Base-by-base conservation (phyloP, 129 eudicot species). In the Deinandra increscens region DNA sequence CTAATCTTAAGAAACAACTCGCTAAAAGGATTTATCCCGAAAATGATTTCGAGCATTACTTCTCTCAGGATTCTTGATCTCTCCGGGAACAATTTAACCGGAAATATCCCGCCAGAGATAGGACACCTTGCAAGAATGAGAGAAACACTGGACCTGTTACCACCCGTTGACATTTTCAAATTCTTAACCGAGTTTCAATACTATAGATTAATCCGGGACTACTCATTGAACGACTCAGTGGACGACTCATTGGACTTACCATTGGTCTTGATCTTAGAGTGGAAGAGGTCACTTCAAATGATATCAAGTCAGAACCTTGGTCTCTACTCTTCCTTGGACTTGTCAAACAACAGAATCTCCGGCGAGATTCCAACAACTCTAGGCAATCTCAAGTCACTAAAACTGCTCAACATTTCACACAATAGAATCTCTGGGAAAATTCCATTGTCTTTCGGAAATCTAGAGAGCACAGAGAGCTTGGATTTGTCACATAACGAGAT, bases 241-340 rank as follows among this genome's bases (percentile, higher is more conserved):
- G n/a, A n/a, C n/a, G n/a, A n/a, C n/a, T n/a, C n/a, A n/a, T n/a
- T n/a, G n/a, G n/a, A n/a, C n/a, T n/a, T n/a, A n/a, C n/a, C n/a
- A n/a, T n/a, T n/a, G n/a, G n/a, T n/a, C 67, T 54, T 86, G 60
- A 6, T 83, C 13, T 75, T 80, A 33, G 84, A 84, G 76, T 87
- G 94, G 94, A 84, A 87, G 62, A 87, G 41, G 62, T 77, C 89
- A 6, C 60, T 76, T 31, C 94, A 64, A 73, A 87, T 81, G 22
- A 14, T 87, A 37, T 70, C 87, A 4, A 68, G 75, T 8, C 73
- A 53, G n/a, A 75, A 13, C 49, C 79, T 87, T 4, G 83, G 66
- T 7, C 76, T 87, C 56, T 81, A 87, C 89, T 75, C 88, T 48
- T 72, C 80, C 62, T 54, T 86, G 71, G 91, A 86, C 78, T 65